phyloP scores from a whole-genome alignment of 1,284 basidiomycete genomes.

The Cryptococcus sp. region DNA sequence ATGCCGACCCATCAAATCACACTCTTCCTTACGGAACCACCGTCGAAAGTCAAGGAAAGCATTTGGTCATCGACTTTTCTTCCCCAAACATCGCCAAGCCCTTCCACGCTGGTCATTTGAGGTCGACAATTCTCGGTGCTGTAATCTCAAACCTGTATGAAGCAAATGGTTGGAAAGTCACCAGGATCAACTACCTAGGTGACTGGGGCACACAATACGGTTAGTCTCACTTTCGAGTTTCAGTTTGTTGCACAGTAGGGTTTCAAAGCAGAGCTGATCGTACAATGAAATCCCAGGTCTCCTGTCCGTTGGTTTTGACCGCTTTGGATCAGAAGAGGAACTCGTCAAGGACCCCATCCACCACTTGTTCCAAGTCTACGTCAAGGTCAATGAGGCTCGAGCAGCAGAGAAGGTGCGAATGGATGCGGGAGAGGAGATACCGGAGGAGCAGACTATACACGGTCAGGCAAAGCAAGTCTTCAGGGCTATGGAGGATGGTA shows the following conservation, averaged over 20 bases:
- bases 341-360: slow-evolving; percentile 89
- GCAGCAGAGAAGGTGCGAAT: slow-evolving; percentile 55
- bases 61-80: slow-evolving; percentile 73
- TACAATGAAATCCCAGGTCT: slow-evolving; percentile 63
- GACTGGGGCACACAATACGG: slow-evolving; percentile 90
- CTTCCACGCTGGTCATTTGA: slow-evolving; percentile 96
- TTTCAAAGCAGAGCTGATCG: slow-evolving; percentile 2
- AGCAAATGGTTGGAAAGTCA: slow-evolving; percentile 89
- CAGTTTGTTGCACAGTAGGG: neutral
- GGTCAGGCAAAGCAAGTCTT: slow-evolving; percentile 85
- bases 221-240: slow-evolving; percentile 12
- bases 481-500: slow-evolving; percentile 90
- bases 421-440: slow-evolving; percentile 39
- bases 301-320: slow-evolving; percentile 88
- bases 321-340: slow-evolving; percentile 82
- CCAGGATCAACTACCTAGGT: slow-evolving; percentile 89
- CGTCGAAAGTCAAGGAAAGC: slow-evolving; percentile 72
- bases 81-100: slow-evolving; percentile 98
- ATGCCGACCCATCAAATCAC: slow-evolving; percentile 34
- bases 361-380: slow-evolving; percentile 86
- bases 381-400: slow-evolving; percentile 87
- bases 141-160: slow-evolving; percentile 91
- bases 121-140: slow-evolving; percentile 96
- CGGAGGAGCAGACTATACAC: slow-evolving; percentile 60
- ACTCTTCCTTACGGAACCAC: slow-evolving; percentile 72